Base-by-base conservation (phyloP, 257 asterid species). In the Solanum ossicruentum region DNA sequence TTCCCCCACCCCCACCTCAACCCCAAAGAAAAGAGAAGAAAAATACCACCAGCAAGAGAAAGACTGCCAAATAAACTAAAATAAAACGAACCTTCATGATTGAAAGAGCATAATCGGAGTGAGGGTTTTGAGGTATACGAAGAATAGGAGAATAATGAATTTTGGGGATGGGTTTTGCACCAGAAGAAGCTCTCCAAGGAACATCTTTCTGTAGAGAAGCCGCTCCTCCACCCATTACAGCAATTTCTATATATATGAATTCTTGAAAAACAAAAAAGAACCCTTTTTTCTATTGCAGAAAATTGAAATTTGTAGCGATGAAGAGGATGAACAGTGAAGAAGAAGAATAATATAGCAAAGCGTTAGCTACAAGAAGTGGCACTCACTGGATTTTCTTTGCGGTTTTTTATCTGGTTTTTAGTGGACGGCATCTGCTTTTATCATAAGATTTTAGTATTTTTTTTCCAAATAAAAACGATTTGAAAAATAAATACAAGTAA, bases 81-180 rank as follows among this genome's bases (percentile, higher is more conserved):
- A 32, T 32, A 70, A 26, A 28, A 71, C 70, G n/a, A 72, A 93
- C 98, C 98, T 93, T 92, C 95, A 95, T 93, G 85, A 92, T 90
- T 66, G 88, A 90, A 13, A 97, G 89, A 85, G 96, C 98, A 80
- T 92, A 95, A 67, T 88, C 88, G 58, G 95, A 87, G 78, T 85
- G 86, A n/a, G 97, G 92, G 83, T 84, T 93, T 82, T 91, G 93
- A 61, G 98, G 89, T 57, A 95, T 75, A 21, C 94, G 93, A 88
- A 96, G 95, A 67, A 96, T 57, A 58, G 99, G 98, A 51, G 98
- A 93, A 86, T 92, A 93, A 60, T 97, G 96, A 83, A 97, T 95
- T 88, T 92, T 94, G 21, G 99, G 99, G 86, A 93, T 87, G 55
- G 98, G 98, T 84, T 87, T 94, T 78, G 85, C 93, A 26, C 96